Base-by-base conservation (phyloP, 306 rosid genomes). In the Albizia julibrissin region DNA sequence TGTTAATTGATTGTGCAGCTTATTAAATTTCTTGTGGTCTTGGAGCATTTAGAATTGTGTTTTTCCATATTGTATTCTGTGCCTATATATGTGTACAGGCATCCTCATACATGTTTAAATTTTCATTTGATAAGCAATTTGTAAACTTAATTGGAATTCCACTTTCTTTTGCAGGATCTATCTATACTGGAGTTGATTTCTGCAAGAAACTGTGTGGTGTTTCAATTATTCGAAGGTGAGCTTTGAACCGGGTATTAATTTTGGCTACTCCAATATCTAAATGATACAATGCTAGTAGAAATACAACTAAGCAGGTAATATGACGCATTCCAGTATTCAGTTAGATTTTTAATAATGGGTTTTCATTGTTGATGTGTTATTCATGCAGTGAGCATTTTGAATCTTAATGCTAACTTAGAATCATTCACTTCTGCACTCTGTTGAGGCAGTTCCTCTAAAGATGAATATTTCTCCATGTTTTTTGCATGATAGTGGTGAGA, bases 151-250 rank as follows among this genome's bases (percentile, higher is more conserved):
- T 37, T 37, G 22, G 26, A 24, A 18, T 56, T 75, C 54, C 44
- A n/a, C 46, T 39, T 74, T 66, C 50, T 79, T 27, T 90, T 71
- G 39, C 95, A 95, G 99, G 84, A 80, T 95, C 97, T 54, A 89
- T 89, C 80, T 95, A 93, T 79, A 89, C 98, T 37, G 99, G 98
- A 59, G 99, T 95, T 86, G 99, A 95, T 77, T 95, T 95, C 90
- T 95, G 99, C 91, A 93, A 95, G 87, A 95, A 95, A 82, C 84
- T 95, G 66, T 95, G 99, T 69, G 99, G 98, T 80, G 97, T 95
- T 85, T 95, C 99, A 76, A 93, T 95, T 79, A 76, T 95, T 82
- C 91, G 99, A 90, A 95, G 98, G 99, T 93, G 88, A 89, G 97
- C 87, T 82, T 81, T 88, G 87, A 79, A 72, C 76, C 87, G 78